phyloP scores from a whole-genome alignment of 495 filamentous ascomycete species.

The Neurospora discreta region DNA sequence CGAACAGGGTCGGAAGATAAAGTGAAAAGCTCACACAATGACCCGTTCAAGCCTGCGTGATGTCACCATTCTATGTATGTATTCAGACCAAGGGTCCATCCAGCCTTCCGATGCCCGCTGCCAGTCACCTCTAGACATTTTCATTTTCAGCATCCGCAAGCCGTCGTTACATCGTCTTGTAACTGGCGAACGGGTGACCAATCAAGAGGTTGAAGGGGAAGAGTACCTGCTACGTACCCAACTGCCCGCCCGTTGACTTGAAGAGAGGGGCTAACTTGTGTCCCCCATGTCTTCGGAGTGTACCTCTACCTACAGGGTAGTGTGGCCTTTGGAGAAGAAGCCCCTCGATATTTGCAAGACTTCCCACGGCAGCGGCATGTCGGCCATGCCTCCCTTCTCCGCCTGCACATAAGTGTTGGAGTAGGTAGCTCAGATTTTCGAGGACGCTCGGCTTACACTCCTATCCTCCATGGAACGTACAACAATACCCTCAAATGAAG shows the following conservation, averaged over 20 bases:
- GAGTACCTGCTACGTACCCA: no score
- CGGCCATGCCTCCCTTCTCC: not conserved
- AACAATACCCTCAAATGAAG: not conserved
- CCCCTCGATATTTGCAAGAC: not conserved
- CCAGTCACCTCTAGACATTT: not conserved
- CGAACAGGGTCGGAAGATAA: not conserved
- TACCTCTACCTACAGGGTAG: not conserved
- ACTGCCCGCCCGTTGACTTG: not conserved
- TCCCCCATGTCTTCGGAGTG: not conserved
- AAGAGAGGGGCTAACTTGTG: not conserved
- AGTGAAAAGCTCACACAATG: not conserved
- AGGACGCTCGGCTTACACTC: not conserved
- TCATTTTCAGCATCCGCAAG: not conserved
- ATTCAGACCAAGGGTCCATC: not conserved
- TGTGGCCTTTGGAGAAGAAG: not conserved
- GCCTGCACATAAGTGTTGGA: not conserved
- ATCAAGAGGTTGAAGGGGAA: not conserved
- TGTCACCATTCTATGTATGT: not conserved
- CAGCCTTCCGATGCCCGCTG: not conserved
- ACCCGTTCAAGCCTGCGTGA: not conserved
- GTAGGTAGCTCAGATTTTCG: not conserved
- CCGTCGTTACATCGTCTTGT: not conserved
- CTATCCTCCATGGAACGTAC: not conserved
- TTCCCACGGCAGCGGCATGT: not conserved
- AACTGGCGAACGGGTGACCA: not conserved